Conservation (phyloP, 805 yeast genomes). For the Candida namnaoensis region DNA sequence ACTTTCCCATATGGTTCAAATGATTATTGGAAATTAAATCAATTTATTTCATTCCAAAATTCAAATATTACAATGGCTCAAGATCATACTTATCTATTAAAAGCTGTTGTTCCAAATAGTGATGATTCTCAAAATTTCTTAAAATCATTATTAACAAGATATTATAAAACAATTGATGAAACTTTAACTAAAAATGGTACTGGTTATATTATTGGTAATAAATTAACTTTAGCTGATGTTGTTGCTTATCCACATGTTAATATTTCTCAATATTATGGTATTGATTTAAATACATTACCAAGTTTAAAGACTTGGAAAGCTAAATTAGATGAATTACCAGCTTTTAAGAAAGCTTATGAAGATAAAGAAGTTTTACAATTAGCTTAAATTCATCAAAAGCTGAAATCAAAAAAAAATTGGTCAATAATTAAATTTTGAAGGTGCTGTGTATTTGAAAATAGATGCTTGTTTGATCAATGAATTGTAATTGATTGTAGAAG, state of each 20-base stretch:
- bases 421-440: too few species aligned
- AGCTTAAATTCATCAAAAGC: background rate
- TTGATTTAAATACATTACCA: background rate
- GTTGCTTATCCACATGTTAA: slow-evolving; percentile 20
- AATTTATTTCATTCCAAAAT: slow-evolving; percentile 42
- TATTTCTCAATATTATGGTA: slow-evolving; percentile 22
- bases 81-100: slow-evolving; percentile 41
- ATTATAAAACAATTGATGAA: slow-evolving; percentile 38
- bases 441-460: too few species aligned
- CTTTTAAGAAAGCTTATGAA: slow-evolving; percentile 1
- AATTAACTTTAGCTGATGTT: slow-evolving; percentile 45
- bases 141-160: slow-evolving; percentile 33
- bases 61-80: slow-evolving; percentile 48
- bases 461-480: too few species aligned
- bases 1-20: slow-evolving; percentile 22
- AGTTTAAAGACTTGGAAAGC: background rate
- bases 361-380: background rate
- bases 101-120: slow-evolving; percentile 31
- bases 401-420: too few species aligned
- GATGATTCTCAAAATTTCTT: slow-evolving; percentile 38
- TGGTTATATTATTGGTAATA: slow-evolving; percentile 47
- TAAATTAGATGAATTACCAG: background rate
- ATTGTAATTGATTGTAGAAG: too few species aligned
- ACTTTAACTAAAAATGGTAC: slow-evolving; percentile 26
- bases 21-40: slow-evolving; percentile 37